Percentiles rank a stretch among this genome's conserved stretches.
phyloP scores from a whole-genome alignment of 2,329 filamentous ascomycete genomes.

The Cadophora gregata region DNA sequence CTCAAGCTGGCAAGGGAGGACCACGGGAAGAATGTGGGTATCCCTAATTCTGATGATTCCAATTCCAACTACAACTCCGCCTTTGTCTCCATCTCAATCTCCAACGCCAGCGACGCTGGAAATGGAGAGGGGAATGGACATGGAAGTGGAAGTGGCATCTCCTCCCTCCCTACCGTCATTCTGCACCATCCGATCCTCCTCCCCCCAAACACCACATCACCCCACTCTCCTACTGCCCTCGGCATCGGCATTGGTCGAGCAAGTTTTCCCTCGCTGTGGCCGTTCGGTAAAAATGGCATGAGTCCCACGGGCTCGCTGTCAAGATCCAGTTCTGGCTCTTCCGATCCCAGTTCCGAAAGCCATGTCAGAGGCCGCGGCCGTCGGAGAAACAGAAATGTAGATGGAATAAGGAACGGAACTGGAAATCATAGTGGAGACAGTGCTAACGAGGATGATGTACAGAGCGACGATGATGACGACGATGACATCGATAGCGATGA shows the following conservation, averaged over 20 bases:
- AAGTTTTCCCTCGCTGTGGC: conserved; percentile 39
- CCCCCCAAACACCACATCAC: conserved; percentile 23
- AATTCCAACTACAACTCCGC: background rate
- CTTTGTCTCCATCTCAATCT: background rate
- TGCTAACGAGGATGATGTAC: conserved; percentile 36
- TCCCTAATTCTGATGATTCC: conserved; percentile 24
- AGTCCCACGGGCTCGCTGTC: conserved; percentile 1
- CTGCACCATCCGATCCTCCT: conserved; percentile 24
- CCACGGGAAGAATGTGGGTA: conserved; percentile 38
- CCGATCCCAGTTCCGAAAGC: background rate
- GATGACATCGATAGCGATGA: conserved; percentile 32
- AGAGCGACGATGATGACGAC: conserved; percentile 33
- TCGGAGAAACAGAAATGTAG: background rate
- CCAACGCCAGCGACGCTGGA: conserved; percentile 15
- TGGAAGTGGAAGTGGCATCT: background rate
- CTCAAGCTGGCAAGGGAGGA: conserved; percentile 17
- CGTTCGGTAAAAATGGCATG: conserved; percentile 31
- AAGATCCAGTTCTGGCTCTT: background rate
- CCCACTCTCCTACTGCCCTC: conserved; percentile 9
- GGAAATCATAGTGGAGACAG: too few relatives aligned
- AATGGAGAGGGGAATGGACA: background rate
- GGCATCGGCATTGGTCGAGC: conserved; percentile 28
- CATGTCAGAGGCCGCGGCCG: conserved; percentile 20
- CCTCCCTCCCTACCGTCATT: conserved; percentile 9
- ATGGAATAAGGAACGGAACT: conserved; percentile 19